These are phyloP conservation scores for Atkinsonella texensis DNA, from an alignment of 2,329 filamentous ascomycete species.

Conservation along the genomic window DNA sequence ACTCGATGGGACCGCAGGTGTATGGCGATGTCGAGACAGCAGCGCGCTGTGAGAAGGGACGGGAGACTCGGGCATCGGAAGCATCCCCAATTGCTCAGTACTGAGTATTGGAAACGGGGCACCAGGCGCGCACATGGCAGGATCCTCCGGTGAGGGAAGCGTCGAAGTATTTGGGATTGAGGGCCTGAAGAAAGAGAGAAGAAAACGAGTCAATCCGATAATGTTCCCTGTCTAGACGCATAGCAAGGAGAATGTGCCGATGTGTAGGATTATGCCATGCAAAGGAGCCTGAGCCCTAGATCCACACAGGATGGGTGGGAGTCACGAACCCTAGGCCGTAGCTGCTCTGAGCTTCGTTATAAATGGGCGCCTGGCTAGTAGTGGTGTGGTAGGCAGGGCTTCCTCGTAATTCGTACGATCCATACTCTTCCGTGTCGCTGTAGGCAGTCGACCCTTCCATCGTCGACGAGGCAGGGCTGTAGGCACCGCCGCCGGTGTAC, in stretches of 20 bases:
- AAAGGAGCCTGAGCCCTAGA: slow-evolving; percentile 35
- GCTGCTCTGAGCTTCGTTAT: slow-evolving; percentile 29
- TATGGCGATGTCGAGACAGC: slow-evolving; percentile 26
- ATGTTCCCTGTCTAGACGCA: slow-evolving; percentile 21
- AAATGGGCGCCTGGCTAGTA: slow-evolving; percentile 34
- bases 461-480: slow-evolving; percentile 51
- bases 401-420: slow-evolving; percentile 33
- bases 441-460: slow-evolving; percentile 51
- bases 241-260: slow-evolving; percentile 20
- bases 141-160: slow-evolving; percentile 32
- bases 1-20: slow-evolving; percentile 21
- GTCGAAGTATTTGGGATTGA: slow-evolving; percentile 33
- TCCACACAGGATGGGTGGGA: slow-evolving; percentile 51
- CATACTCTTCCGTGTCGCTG: slow-evolving; percentile 49
- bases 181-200: slow-evolving; percentile 32
- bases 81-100: slow-evolving; percentile 30
- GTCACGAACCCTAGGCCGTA: slow-evolving; percentile 46
- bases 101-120: slow-evolving; percentile 32
- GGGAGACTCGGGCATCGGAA: slow-evolving; percentile 34
- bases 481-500: slow-evolving; percentile 40
- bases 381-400: slow-evolving; percentile 27
- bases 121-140: slow-evolving; percentile 24
- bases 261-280: slow-evolving; percentile 22
- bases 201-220: slow-evolving; percentile 40
- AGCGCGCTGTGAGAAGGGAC: slow-evolving; percentile 21